Evolutionary conservation across 2,329 filamentous ascomycete genomes (phyloP), one percentile per base, ranked within the genome.

Genomic region (Alternaria ventricosa): DNA sequence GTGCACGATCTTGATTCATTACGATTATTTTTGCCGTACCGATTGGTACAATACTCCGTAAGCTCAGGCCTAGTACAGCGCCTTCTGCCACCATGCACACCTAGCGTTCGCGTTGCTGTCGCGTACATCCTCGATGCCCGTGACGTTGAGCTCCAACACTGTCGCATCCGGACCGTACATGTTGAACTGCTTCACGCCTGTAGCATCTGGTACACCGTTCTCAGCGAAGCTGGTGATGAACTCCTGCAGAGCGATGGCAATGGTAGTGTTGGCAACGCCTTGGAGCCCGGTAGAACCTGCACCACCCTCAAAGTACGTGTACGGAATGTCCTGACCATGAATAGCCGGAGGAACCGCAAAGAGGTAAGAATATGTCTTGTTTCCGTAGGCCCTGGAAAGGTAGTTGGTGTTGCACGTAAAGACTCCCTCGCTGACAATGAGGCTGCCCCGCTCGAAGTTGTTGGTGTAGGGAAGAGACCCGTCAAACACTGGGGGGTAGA

Each of bases 11-110:
- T 51, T 53, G 12, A 45, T 62, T 61, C 50, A 57, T 51, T 51
- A 50, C 6, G 25, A 45, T 27, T 61, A 47, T n/a, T 56, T 23
- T 12, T 11, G 11, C 5, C 25, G 9, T 53, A 23, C 11, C 2
- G 25, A 12, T 33, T 9, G 20, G 49, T 22, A 41, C 18, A 5
- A 6, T 25, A 7, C 8, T 41, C 30, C 28, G n/a, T 41, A 20
- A n/a, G 22, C 49, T 36, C 30, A 23, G 18, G 30, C 55, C 71
- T 59, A 74, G 63, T 80, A 84, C 60, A 84, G 67, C 28, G 76
- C 83, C 72, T 84, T 81, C 77, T 87, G 84, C 86, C 86, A 88
- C 79, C 81, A 87, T 57, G 77, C 75, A 74, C 86, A 88, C 66
- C 86, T 79, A 45, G 70, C 69, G 68, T 84, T 86, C 10, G 80